phyloP scores from a whole-genome alignment of 1,139 yeast species.

The Geotrichum europaeum region DNA sequence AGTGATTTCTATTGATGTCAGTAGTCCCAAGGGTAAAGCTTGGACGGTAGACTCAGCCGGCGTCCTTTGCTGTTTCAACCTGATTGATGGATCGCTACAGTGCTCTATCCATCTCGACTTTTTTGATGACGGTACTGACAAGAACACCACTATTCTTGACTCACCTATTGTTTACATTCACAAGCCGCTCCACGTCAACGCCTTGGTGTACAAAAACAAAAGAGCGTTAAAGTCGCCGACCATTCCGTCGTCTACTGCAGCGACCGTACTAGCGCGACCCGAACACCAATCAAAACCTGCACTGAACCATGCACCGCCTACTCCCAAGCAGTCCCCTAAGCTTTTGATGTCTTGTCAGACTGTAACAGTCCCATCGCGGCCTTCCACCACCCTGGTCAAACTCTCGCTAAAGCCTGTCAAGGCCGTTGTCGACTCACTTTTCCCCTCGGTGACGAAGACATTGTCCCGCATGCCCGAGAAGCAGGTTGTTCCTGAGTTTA shows the following conservation, averaged over 20 bases:
- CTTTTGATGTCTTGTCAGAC: background rate
- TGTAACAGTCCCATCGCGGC: background rate
- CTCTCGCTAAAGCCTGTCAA: conserved; percentile 11
- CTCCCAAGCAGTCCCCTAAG: background rate
- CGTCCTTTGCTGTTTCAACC: conserved; percentile 3
- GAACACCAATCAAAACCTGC: background rate
- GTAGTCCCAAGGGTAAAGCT: conserved; percentile 14
- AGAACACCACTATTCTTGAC: conserved; percentile 10
- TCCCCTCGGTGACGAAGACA: conserved; percentile 12
- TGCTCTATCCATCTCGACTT: conserved; percentile 6
- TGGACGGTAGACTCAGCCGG: conserved; percentile 11
- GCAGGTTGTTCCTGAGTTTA: conserved; percentile 13
- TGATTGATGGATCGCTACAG: conserved; percentile 10
- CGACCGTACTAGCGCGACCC: background rate
- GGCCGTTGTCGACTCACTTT: conserved; percentile 10
- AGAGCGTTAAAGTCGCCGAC: background rate
- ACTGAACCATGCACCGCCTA: background rate
- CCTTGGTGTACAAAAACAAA: conserved; percentile 11
- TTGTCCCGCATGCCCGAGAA: conserved; percentile 12
- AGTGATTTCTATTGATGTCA: conserved; percentile 8
- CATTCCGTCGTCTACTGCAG: background rate
- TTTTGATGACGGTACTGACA: background rate
- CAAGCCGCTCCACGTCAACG: conserved; percentile 9
- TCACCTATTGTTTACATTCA: conserved; percentile 17
- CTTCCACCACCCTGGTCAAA: background rate